Base-by-base conservation (phyloP, 345 rosid genomes). In the Conringia planisiliqua region DNA sequence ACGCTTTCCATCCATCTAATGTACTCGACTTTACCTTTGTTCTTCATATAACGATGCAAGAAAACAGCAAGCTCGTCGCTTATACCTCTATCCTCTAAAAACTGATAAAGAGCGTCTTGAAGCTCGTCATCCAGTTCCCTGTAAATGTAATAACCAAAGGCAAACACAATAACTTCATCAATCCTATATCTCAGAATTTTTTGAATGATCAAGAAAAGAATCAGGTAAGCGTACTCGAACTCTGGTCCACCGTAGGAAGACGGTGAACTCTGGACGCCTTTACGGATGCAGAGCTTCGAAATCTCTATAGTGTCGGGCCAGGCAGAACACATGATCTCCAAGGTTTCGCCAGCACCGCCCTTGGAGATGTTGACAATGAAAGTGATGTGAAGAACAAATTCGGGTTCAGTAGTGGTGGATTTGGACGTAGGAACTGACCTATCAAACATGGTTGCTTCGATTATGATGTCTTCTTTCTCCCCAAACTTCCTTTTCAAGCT, bases 391-490 rank as follows among this genome's bases (percentile, higher is more conserved):
- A 87, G 90, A 29, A 78, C 39, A 17, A 71, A 83, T 20, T 80
- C 84, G 44, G 77, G 83, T 24, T 67, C 62, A 9, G 60, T 74
- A 5, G 40, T 81, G 18, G 62, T 79, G 7, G 84, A 61, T 70
- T 81, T 79, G 14, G 88, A 52, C 16, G 72, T 22, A 1, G 96
- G 85, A 74, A 85, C 39, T 6, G 85, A 84, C 57, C 78, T 92
- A 80, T 92, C 96, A 77, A 92, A 86, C 91, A 92, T 85, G 47
- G 96, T 94, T 38, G 90, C 97, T 82, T 91, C 98, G 14, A 95
- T 80, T 46, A 78, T 87, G 60, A 95, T 86, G 61, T 87, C 90
- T 76, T 90, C 97, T 10, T 72, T 83, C n/a, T 75, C 88, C 14
- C 83, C 83, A 71, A 76, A 91, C 74, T 70, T 86, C 48, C 89